Base-by-base conservation (phyloP, 768 basidiomycete genomes). In the Termitomyces eurrhizus region DNA sequence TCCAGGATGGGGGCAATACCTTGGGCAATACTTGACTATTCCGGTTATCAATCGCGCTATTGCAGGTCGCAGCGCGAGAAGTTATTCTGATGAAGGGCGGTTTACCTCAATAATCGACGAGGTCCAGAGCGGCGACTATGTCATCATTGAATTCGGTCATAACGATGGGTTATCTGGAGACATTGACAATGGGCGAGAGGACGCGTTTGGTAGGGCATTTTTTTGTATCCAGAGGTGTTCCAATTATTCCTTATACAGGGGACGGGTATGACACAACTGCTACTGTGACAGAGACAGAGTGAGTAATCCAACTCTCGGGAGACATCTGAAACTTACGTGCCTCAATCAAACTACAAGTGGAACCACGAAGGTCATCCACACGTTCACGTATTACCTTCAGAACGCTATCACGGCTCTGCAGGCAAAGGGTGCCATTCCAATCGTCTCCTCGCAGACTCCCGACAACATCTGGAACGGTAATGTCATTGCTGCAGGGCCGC, bases 361-460 rank as follows among this genome's bases (percentile, higher is more conserved):
- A 16, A 70, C 70, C 21, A 64, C 67, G 3, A 67, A 74, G 26
- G 69, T 77, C 42, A 77, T 82, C 32, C 78, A 79, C 60, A 79
- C 77, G 3, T 82, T 78, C 73, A 74, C 74, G 32, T 80, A 65
- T 66, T 82, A 81, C 62, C 73, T 80, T 46, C 72, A 78, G 63
- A 77, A 79, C 59, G 79, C 79, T 0, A 72, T 77, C 53, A 75
- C 70, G 39, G 63, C 75, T 9, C 65, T 81, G 51, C 70, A 76
- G 64, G 72, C 77, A 0, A 81, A 82, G 66, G 81, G 81, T 18
- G 79, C 75, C 37, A 79, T 74, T 33, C 74, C 77, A 35, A 80
- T 83, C 57, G 69, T 82, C 11, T 78, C 78, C 13, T 77, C 79
- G 3, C 78, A 79, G 60, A 82, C 82, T 3, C 81, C 82, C 7